Evolutionary conservation across 495 filamentous ascomycete species (phyloP).

Genomic region (Talaromyces wortmannii): DNA sequence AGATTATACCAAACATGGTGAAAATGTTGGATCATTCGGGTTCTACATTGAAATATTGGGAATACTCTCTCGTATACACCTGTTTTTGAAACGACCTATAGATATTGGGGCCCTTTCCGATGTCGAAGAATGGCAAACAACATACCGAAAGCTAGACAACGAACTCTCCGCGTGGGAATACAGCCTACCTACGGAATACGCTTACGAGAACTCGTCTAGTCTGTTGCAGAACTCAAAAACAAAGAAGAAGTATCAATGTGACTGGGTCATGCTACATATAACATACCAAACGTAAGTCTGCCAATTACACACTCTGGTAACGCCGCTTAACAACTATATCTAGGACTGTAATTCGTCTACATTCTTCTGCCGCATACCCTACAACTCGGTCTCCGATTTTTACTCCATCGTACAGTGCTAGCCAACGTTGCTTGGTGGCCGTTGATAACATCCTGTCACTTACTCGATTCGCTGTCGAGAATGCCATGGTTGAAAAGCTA

Average conservation of each 20-base stretch:
- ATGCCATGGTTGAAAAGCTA: conserved; percentile 68
- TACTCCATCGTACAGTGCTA: conserved; percentile 74
- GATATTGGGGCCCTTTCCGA: conserved; percentile 79
- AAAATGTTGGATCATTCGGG: conserved; percentile 78
- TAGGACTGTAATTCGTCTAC: conserved; percentile 78
- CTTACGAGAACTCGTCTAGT: conserved; percentile 61
- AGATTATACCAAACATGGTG: conserved; percentile 63
- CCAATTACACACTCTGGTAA: neutral
- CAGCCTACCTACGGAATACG: conserved; percentile 71
- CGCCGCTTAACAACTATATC: conserved; percentile 16
- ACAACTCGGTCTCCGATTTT: conserved; percentile 81
- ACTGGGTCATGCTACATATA: conserved; percentile 86
- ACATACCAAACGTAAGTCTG: conserved; percentile 59
- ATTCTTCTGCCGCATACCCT: conserved; percentile 89
- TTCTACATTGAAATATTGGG: conserved; percentile 83
- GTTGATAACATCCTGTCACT: conserved; percentile 79
- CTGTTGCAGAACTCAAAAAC: conserved; percentile 57
- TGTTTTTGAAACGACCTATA: conserved; percentile 78
- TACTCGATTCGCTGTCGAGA: conserved; percentile 63
- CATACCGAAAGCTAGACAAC: conserved; percentile 76
- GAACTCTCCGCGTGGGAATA: conserved; percentile 77
- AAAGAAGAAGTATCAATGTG: conserved; percentile 61
- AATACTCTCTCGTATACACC: conserved; percentile 77
- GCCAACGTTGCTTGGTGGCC: conserved; percentile 70
- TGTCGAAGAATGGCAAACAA: conserved; percentile 81